These are phyloP conservation scores for Evernia prunastri DNA, from an alignment of 495 filamentous ascomycete species.

Conservation along the genomic window DNA sequence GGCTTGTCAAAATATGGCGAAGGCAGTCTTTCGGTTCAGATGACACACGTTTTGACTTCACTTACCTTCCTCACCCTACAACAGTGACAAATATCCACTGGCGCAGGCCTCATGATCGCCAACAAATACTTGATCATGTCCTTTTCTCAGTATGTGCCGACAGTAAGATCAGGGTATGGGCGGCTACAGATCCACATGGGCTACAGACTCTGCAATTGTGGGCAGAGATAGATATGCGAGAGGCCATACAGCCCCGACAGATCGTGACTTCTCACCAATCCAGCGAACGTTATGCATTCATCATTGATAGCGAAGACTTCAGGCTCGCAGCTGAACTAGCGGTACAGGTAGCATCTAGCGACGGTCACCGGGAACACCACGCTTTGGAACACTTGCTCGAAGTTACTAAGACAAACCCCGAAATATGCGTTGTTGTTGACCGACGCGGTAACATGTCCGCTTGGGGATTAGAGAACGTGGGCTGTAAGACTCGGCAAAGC, in stretches of 20 bases:
- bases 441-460: constrained; percentile 82
- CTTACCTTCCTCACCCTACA: constrained; percentile 78
- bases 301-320: constrained; percentile 81
- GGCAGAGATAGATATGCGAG: constrained; percentile 71
- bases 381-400: constrained; percentile 79
- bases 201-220: constrained; percentile 69
- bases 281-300: constrained; percentile 63
- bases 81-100: constrained; percentile 79
- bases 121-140: constrained; percentile 77
- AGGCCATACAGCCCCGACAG: constrained; percentile 60
- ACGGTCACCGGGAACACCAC: constrained; percentile 55
- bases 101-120: constrained; percentile 66
- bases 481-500: constrained; percentile 60
- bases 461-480: constrained; percentile 89
- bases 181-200: constrained; percentile 65
- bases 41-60: constrained; percentile 82
- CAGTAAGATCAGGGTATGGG: constrained; percentile 76
- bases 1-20: constrained; percentile 88
- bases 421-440: constrained; percentile 83
- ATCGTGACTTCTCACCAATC: constrained; percentile 31
- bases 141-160: constrained; percentile 93
- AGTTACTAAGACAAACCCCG: constrained; percentile 76
- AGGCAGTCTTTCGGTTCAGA: constrained; percentile 76
- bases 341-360: constrained; percentile 52
- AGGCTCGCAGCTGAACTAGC: constrained; percentile 67